A percentile compares a stretch with the other conserved stretches of the same genome.
These are phyloP conservation scores for Wickerhamiella pararugosa DNA, from an alignment of 1,139 yeast genomes.

Conservation along the genomic window DNA sequence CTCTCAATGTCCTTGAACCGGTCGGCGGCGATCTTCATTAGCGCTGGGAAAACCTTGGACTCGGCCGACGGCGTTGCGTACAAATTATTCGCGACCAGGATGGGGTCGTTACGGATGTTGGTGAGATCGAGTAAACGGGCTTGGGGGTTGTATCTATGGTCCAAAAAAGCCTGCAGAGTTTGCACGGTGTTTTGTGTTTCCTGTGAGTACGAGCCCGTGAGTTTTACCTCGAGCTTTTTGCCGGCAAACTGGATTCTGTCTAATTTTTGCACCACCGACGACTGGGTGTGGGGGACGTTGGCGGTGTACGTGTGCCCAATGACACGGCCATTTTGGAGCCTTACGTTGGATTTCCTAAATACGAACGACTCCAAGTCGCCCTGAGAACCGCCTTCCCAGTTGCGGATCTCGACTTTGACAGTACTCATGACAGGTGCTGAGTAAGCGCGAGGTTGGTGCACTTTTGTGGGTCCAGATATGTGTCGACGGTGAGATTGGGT, in stretches of 20 bases:
- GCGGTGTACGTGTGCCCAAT: constrained; percentile 38
- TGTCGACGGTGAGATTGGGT: no score
- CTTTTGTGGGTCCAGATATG: no score
- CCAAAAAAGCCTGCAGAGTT: constrained; percentile 45
- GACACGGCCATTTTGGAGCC: constrained; percentile 35
- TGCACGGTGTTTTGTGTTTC: constrained; percentile 32
- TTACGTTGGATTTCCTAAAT: constrained; percentile 48
- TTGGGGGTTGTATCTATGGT: constrained; percentile 50
- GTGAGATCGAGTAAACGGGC: constrained; percentile 55
- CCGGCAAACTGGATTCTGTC: constrained; percentile 77
- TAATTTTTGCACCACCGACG: constrained; percentile 43
- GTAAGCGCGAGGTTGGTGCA: no score
- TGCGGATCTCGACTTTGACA: constrained; percentile 42
- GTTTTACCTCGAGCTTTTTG: constrained; percentile 40
- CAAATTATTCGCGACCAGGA: constrained; percentile 46
- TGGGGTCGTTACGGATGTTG: constrained; percentile 52
- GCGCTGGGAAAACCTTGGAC: constrained; percentile 79
- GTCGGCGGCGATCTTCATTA: constrained; percentile 63
- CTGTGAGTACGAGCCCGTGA: constrained; percentile 14
- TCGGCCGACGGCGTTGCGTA: constrained; percentile 42
- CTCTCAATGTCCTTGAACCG: constrained; percentile 45
- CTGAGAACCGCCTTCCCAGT: constrained; percentile 67
- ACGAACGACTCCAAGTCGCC: constrained; percentile 51
- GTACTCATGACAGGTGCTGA: no score
- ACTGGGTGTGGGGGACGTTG: constrained; percentile 43